Percentiles rank a stretch among this genome's conserved stretches.
Evolutionary conservation across 768 basidiomycete species (phyloP).

Genomic region (Lanmaoa pseudosensibilis): DNA sequence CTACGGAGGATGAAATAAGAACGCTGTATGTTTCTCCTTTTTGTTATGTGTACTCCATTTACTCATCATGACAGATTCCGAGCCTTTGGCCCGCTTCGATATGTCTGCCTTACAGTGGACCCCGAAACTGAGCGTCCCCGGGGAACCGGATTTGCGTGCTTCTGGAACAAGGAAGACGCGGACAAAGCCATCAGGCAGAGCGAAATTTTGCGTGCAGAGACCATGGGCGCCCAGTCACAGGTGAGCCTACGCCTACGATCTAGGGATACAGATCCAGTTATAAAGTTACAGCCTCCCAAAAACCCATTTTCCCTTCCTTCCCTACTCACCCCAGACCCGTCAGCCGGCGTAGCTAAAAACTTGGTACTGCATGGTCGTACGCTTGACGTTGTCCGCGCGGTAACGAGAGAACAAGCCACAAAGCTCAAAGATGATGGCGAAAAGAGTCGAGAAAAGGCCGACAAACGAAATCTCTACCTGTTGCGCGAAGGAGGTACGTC

Average conservation of each 20-base stretch:
- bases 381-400: conserved; percentile 86
- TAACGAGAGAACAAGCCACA: conserved; percentile 84
- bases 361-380: conserved; percentile 92
- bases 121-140: conserved; percentile 79
- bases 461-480: conserved; percentile 95
- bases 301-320: conserved; percentile 89
- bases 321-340: conserved; percentile 92
- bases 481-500: conserved; percentile 88
- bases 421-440: conserved; percentile 89
- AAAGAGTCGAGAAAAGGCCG: conserved; percentile 80
- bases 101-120: conserved; percentile 90
- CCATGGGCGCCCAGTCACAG: conserved; percentile 43
- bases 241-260: conserved; percentile 30
- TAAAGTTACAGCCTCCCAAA: conserved; percentile 50
- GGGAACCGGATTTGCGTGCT: conserved; percentile 96
- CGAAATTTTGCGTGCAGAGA: conserved; percentile 66
- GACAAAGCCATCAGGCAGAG: conserved; percentile 83
- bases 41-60: not conserved
- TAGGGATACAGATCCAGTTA: not conserved
- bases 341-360: conserved; percentile 74
- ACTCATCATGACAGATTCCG: conserved; percentile 58
- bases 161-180: conserved; percentile 92
- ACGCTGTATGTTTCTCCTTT: conserved; percentile 57
- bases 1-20: conserved; percentile 90
- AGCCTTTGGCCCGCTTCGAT: conserved; percentile 87